A percentile compares a stretch with the other conserved stretches of the same genome.
Conservation (phyloP, 495 filamentous ascomycete species). For the Aspergillus steynii region DNA sequence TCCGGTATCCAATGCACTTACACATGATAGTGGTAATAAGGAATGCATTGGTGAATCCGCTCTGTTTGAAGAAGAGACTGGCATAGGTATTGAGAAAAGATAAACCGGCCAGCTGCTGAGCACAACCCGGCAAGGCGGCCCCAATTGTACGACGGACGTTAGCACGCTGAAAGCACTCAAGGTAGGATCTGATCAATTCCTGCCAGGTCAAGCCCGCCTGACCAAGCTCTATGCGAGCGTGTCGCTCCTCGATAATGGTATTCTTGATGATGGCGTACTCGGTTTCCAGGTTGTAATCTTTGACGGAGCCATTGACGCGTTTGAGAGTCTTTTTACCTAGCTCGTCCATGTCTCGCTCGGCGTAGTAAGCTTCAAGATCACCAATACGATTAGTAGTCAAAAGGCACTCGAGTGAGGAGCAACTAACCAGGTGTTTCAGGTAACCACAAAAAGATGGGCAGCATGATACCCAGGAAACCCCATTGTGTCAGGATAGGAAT, state of each 20-base stretch:
- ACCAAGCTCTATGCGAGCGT: slow-evolving; percentile 2
- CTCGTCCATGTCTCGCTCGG: not conserved
- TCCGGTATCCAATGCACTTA: not conserved
- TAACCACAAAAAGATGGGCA: too few relatives aligned
- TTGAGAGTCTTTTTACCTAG: not conserved
- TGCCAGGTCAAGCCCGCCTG: not conserved
- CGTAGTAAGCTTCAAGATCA: too few relatives aligned
- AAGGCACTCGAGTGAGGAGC: too few relatives aligned
- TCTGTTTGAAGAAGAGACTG: not conserved
- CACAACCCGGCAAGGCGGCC: slow-evolving; percentile 1
- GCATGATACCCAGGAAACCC: too few relatives aligned
- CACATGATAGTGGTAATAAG: not conserved
- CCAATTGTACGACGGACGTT: slow-evolving; percentile 6
- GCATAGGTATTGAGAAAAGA: too few relatives aligned
- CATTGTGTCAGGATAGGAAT: too few relatives aligned
- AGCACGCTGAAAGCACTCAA: slow-evolving; percentile 5
- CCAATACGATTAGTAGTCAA: too few relatives aligned
- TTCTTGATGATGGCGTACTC: slow-evolving; percentile 10
- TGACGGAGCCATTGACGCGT: not conserved
- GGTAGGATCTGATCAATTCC: not conserved
- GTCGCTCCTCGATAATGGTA: slow-evolving; percentile 4
- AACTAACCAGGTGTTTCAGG: too few relatives aligned
- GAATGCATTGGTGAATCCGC: not conserved
- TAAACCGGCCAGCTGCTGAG: slow-evolving; percentile 7
- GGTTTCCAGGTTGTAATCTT: slow-evolving; percentile 3